Percentiles rank a stretch among this genome's conserved stretches.
These are phyloP conservation scores for Saturnispora dispora DNA, from an alignment of 805 yeast genomes.

Conservation along the genomic window DNA sequence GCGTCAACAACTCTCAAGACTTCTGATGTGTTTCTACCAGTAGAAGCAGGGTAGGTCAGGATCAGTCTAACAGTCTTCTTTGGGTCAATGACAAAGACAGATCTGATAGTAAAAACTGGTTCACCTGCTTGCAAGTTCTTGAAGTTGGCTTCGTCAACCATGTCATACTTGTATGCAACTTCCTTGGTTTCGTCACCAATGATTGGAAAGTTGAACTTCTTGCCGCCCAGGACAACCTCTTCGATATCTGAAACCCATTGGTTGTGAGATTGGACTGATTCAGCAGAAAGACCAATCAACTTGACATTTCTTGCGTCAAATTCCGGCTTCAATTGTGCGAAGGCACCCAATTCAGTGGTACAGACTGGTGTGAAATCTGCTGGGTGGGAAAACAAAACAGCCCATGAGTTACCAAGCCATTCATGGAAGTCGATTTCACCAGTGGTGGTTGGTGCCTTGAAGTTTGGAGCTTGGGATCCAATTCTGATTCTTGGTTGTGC, in stretches of 20 bases:
- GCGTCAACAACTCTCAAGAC: slow-evolving; percentile 86
- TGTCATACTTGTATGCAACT: slow-evolving; percentile 75
- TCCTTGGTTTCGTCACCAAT: slow-evolving; percentile 81
- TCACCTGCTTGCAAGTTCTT: slow-evolving; percentile 58
- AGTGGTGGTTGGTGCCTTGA: slow-evolving; percentile 69
- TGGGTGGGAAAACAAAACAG: slow-evolving; percentile 85
- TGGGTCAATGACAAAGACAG: slow-evolving; percentile 89
- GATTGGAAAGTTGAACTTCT: slow-evolving; percentile 77
- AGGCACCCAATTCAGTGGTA: slow-evolving; percentile 93
- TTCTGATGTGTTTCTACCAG: slow-evolving; percentile 91
- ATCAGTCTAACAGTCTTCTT: slow-evolving; percentile 78
- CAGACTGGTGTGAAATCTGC: slow-evolving; percentile 97
- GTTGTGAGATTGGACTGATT: slow-evolving; percentile 68
- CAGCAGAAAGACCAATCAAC: slow-evolving; percentile 85
- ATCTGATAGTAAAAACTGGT: slow-evolving; percentile 79
- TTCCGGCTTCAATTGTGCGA: slow-evolving; percentile 81
- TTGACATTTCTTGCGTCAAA: slow-evolving; percentile 78
- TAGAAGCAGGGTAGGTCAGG: slow-evolving; percentile 85
- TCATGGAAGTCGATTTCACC: slow-evolving; percentile 86
- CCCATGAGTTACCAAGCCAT: slow-evolving; percentile 80
- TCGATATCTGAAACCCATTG: slow-evolving; percentile 89
- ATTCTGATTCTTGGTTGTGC: slow-evolving; percentile 61
- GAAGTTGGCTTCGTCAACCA: slow-evolving; percentile 82
- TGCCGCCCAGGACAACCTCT: slow-evolving; percentile 60
- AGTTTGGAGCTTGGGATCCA: slow-evolving; percentile 83